Conservation (phyloP, 495 filamentous ascomycete species). For the Podospora appendiculata region DNA sequence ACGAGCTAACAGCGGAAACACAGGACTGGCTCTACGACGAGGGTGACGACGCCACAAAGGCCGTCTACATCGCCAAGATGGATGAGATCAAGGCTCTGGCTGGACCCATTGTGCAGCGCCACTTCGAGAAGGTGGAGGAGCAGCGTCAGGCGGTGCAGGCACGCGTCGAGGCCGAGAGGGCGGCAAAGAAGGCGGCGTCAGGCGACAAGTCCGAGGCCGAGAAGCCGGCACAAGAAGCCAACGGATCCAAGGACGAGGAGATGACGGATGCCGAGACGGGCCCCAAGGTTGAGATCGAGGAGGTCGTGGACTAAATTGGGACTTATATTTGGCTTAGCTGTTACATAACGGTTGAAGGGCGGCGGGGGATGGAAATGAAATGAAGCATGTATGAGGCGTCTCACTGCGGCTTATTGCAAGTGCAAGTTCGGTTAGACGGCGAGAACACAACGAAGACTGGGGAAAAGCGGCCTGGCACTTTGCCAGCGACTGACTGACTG, state of each 20-base stretch:
- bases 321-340: constrained; percentile 3
- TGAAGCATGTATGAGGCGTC: not conserved
- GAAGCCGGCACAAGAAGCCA: constrained; percentile 23
- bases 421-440: too few species aligned
- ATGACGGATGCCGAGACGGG: constrained; percentile 49
- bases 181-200: constrained; percentile 66
- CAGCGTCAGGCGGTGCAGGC: constrained; percentile 73
- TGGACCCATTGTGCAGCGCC: constrained; percentile 87
- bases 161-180: constrained; percentile 72
- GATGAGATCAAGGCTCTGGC: constrained; percentile 89
- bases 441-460: too few species aligned
- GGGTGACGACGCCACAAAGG: constrained; percentile 91
- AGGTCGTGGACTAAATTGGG: constrained; percentile 11
- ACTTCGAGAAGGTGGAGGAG: constrained; percentile 88
- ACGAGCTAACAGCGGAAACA: not conserved
- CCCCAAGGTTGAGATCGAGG: constrained; percentile 36
- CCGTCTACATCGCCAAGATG: constrained; percentile 85
- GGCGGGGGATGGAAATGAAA: not conserved
- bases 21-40: constrained; percentile 99
- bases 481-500: too few species aligned
- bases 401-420: not conserved
- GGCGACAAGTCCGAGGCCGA: constrained; percentile 53
- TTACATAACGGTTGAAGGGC: not conserved
- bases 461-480: too few species aligned
- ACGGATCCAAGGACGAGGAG: constrained; percentile 39